Evolutionary conservation across 2,329 filamentous ascomycete genomes (phyloP).

Genomic region (Hypoxylon sp.): DNA sequence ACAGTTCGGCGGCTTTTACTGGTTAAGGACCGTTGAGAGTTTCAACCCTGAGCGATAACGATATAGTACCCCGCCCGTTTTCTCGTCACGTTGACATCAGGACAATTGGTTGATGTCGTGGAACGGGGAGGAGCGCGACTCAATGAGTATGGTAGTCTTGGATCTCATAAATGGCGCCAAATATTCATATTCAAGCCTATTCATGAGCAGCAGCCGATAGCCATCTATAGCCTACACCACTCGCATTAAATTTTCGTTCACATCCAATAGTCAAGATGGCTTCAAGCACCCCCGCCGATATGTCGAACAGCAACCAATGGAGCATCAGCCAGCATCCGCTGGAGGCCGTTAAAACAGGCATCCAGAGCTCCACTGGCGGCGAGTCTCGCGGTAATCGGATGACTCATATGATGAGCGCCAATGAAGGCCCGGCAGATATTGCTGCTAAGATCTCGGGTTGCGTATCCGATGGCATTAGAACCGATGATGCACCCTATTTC

Average conservation of each 20-base stretch:
- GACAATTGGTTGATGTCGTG: neutral
- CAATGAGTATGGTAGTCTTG: neutral
- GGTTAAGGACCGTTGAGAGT: conserved; percentile 1
- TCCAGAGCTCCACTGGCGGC: conserved; percentile 23
- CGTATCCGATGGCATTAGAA: conserved; percentile 61
- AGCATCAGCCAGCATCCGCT: conserved; percentile 30
- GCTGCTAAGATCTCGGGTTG: conserved; percentile 66
- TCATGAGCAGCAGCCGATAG: neutral
- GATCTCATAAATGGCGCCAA: neutral
- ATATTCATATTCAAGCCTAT: neutral
- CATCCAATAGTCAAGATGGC: conserved; percentile 14
- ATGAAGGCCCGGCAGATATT: conserved; percentile 67
- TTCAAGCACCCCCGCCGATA: conserved; percentile 11
- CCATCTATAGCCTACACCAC: neutral
- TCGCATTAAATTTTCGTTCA: neutral
- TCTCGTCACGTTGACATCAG: conserved; percentile 31
- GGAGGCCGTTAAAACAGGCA: conserved; percentile 32
- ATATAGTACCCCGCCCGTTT: neutral
- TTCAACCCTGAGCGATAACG: neutral
- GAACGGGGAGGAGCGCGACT: neutral
- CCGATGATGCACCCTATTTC: conserved; percentile 66
- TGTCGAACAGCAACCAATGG: conserved; percentile 25
- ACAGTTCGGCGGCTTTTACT: neutral
- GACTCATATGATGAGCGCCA: conserved; percentile 60
- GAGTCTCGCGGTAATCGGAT: conserved; percentile 20